Conservation (phyloP, 768 basidiomycete genomes). For the Glaciozyma antarctica region DNA sequence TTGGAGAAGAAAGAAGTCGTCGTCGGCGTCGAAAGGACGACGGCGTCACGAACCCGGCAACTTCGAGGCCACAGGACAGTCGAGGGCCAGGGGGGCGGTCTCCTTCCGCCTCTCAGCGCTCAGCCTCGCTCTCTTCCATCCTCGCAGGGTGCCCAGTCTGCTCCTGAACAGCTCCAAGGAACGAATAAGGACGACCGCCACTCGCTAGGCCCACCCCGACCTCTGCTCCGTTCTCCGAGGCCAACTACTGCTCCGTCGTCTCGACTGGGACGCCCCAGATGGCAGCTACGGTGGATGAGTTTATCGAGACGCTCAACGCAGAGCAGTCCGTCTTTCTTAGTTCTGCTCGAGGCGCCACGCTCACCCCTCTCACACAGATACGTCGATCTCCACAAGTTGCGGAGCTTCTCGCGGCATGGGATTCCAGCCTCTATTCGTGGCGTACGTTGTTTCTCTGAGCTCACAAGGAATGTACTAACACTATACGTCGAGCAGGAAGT, state of each 20-base stretch:
- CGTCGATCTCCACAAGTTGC: conserved; percentile 9
- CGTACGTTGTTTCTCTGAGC: background rate
- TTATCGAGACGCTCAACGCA: conserved; percentile 5
- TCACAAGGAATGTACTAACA: too few relatives aligned
- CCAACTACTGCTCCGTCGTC: background rate
- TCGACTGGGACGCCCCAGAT: background rate
- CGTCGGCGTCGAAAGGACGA: too few relatives aligned
- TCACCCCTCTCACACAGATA: background rate
- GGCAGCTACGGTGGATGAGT: conserved; percentile 1
- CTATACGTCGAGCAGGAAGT: background rate
- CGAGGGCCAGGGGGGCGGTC: too few relatives aligned
- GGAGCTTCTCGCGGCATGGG: conserved; percentile 5
- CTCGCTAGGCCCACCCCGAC: too few relatives aligned
- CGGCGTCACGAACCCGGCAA: too few relatives aligned
- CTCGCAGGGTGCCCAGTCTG: too few relatives aligned
- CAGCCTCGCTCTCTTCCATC: too few relatives aligned
- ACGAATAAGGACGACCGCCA: too few relatives aligned
- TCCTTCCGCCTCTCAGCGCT: too few relatives aligned
- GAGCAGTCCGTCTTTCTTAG: background rate
- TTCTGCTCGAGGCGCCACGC: background rate
- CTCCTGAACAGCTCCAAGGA: too few relatives aligned
- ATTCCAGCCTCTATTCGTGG: conserved; percentile 5
- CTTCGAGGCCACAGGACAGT: too few relatives aligned
- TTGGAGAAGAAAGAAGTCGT: too few relatives aligned
- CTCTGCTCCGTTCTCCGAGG: background rate